Evolutionary conservation across 2,329 filamentous ascomycete genomes (phyloP), one percentile per base, ranked within the genome.

Genomic region (Diaporthe caulivora): DNA sequence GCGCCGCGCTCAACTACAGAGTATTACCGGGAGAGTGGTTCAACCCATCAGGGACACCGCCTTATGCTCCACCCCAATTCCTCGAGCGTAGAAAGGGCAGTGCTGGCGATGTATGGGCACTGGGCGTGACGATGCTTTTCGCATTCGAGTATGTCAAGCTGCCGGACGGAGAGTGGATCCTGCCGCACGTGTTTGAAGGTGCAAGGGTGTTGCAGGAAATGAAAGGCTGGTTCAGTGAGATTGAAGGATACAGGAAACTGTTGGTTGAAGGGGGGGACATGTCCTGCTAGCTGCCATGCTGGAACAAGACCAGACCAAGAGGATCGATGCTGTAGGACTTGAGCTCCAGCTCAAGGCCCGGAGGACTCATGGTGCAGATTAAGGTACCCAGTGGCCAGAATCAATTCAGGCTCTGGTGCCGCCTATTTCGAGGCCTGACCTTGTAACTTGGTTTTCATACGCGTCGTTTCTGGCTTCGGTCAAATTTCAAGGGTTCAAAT

Each of bases 81-180:
- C 49, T 76, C 4, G 24, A 68, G 13, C 44, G 67, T 7, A 70
- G 29, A n/a, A 76, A 76, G 34, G 47, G 67, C 17, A 72, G 15
- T 2, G 40, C n/a, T 29, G 73, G 71, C 29, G 75, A 76, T 60
- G 55, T 76, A 37, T 76, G 75, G 75, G 75, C 73, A 11, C n/a
- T 76, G 21, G 75, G 73, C n/a, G 71, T 76, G 26, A 71, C 58
- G 3, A 75, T 76, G 73, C 65, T 76, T 18, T 76, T 73, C 51
- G 71, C 70, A 2, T 62, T 60, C 47, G 57, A 72, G 13, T 60
- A 72, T 40, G 34, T 75, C 40, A 71, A 55, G 37, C 57, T 76
- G 47, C 75, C 75, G 15, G 71, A 74, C 24, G 75, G 75, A 24
- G 29, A 51, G 6, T 76, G 73, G 73, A 70, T 76, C 29, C 17